Conservation (phyloP, 1,139 yeast species). For the Blastobotrys elegans region DNA sequence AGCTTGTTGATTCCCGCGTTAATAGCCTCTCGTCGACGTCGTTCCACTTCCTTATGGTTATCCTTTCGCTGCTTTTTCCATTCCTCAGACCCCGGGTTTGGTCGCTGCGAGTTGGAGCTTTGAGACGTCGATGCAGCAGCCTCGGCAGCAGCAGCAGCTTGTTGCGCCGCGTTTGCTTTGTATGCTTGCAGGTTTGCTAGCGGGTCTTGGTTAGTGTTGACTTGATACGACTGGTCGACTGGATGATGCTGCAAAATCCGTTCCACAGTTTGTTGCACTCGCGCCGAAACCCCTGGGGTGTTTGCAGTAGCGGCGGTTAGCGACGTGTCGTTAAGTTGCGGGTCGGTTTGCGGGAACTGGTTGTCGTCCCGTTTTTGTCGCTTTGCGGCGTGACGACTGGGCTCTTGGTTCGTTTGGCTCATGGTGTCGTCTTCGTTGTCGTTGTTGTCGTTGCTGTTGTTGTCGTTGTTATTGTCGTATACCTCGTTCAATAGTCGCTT, state of each 20-base stretch:
- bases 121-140: constrained; percentile 5
- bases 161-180: neutral
- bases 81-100: constrained; percentile 62
- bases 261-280: constrained; percentile 7
- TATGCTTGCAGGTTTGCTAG: neutral
- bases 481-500: neutral
- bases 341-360: constrained; percentile 1
- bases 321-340: neutral
- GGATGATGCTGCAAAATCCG: neutral
- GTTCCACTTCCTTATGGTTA: constrained; percentile 95
- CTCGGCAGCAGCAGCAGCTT: constrained; percentile 8
- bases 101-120: constrained; percentile 17
- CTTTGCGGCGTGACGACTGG: neutral
- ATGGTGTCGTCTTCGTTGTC: neutral
- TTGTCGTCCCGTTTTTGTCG: neutral
- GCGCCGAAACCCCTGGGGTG: neutral
- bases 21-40: constrained; percentile 90
- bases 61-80: constrained; percentile 84
- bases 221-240: neutral
- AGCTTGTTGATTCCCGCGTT: constrained; percentile 84
- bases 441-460: neutral
- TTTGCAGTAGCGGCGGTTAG: neutral
- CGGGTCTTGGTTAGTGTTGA: constrained; percentile 2
- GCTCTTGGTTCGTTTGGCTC: neutral
- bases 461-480: neutral